Conservation (phyloP, 2,329 filamentous ascomycete species). For the Paraphaeosphaeria sporulosa region DNA sequence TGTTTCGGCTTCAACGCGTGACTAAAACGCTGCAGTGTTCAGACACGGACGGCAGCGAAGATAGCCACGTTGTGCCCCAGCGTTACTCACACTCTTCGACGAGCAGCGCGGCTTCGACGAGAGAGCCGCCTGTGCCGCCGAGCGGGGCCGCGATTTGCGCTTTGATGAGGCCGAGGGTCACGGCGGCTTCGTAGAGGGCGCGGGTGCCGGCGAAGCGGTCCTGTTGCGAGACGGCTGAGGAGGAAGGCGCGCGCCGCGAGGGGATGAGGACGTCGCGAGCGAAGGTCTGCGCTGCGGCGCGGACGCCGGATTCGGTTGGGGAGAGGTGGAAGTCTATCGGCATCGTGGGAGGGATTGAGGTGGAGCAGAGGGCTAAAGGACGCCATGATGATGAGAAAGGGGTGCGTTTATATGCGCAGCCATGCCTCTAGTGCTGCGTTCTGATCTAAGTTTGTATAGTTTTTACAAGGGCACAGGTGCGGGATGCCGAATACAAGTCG, state of each 20-base stretch:
- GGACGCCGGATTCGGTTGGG: background rate
- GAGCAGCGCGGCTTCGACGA: background rate
- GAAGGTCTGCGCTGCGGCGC: no score
- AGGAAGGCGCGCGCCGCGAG: background rate
- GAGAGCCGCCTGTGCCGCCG: background rate
- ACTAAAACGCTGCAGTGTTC: no score
- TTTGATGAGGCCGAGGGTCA: background rate
- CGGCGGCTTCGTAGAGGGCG: background rate
- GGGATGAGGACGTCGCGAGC: background rate
- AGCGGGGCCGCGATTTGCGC: background rate
- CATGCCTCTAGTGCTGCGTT: background rate
- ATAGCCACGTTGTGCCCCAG: no score
- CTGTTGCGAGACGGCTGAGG: background rate
- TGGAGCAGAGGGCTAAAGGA: background rate
- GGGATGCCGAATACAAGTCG: background rate
- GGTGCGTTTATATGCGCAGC: background rate
- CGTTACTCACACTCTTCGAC: background rate
- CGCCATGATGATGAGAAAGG: background rate
- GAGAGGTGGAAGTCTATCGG: background rate
- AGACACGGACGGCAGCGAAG: no score
- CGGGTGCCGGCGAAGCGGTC: background rate
- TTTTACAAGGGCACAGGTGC: background rate
- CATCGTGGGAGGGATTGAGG: background rate
- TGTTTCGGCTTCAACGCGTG: no score
- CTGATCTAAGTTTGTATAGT: background rate